Base-by-base conservation (phyloP, 2,329 filamentous ascomycete genomes). In the Arthroderma uncinatum region DNA sequence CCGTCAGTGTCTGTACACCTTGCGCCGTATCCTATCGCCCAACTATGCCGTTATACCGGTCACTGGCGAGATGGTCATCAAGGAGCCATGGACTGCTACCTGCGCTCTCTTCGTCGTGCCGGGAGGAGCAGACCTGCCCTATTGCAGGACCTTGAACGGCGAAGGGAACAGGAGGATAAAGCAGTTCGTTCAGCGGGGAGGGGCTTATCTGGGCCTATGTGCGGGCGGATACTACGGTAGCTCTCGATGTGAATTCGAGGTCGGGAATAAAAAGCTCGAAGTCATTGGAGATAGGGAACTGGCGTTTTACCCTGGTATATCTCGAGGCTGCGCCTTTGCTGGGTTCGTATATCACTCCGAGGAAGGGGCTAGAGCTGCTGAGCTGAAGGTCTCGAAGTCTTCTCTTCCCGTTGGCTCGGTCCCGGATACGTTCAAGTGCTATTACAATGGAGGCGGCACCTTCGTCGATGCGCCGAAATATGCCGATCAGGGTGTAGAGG, bases 281-380 rank as follows among this genome's bases (percentile, higher is more conserved):
- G 92, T 98, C 2, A 75, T 95, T 28, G 93, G 93, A 0, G 79
- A 84, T 48, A 79, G 93, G 39, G 93, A 98, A 69, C 76, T 98
- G 54, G 85, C 76, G 0, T 96, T 98, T 74, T 98, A 87, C 67
- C 90, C 91, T 0, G 92, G 90, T 0, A 84, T 77, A 0, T 95
- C 90, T 70, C 82, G 91, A 54, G 93, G 93, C 0, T 81, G 89
- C 59, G 92, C 92, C 2, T 96, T 95, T 71, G 77, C 81, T 40
- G 93, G 93, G 0, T 98, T 98, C 68, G 82, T 87, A 64, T 98
- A 98, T 73, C 81, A 87, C 57, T 93, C 87, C 65, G 93, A 98
- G 73, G 82, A 76, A 48, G 93, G 93, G 1, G 89, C 93, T 0
- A 80, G 82, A 64, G 89, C 88, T 1, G 83, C 83, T 0, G 78